A percentile compares a stretch with the other conserved stretches of the same genome.
Evolutionary conservation across 495 filamentous ascomycete genomes (phyloP).

Genomic region (Podospora pseudocomata): DNA sequence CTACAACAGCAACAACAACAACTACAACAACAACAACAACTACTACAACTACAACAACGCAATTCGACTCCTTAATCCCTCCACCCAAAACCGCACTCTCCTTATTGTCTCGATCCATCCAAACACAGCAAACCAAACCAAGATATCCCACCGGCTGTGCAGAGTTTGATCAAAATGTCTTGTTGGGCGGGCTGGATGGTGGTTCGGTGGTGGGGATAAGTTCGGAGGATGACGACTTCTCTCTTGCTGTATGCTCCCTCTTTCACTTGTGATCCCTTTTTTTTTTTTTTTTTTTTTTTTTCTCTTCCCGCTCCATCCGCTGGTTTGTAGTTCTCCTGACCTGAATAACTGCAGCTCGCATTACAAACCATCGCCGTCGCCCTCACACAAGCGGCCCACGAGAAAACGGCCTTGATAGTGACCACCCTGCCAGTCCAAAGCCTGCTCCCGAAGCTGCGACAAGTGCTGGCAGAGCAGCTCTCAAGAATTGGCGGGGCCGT

Average conservation of each 20-base stretch:
- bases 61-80: neutral
- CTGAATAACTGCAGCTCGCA: conserved; percentile 26
- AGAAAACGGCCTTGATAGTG: conserved; percentile 30
- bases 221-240: conserved; percentile 39
- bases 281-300: neutral
- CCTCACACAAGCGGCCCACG: neutral
- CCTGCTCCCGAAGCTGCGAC: conserved; percentile 35
- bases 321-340: neutral
- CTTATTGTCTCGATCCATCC: neutral
- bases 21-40: too few species aligned
- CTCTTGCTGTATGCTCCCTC: conserved; percentile 35
- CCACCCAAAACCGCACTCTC: neutral
- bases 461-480: conserved; percentile 25
- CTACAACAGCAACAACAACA: neutral
- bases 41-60: neutral
- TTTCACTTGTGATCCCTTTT: neutral
- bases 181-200: conserved; percentile 44
- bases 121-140: conserved; percentile 14
- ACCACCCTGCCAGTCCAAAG: conserved; percentile 33
- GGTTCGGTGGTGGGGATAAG: conserved; percentile 51
- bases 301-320: neutral
- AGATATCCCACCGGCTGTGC: conserved; percentile 35
- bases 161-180: conserved; percentile 44
- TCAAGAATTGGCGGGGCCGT: conserved; percentile 6
- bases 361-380: conserved; percentile 36